These are phyloP conservation scores for Chrysanthemum lavandulifolium DNA, from an alignment of 129 eudicot genomes.

Conservation along the genomic window DNA sequence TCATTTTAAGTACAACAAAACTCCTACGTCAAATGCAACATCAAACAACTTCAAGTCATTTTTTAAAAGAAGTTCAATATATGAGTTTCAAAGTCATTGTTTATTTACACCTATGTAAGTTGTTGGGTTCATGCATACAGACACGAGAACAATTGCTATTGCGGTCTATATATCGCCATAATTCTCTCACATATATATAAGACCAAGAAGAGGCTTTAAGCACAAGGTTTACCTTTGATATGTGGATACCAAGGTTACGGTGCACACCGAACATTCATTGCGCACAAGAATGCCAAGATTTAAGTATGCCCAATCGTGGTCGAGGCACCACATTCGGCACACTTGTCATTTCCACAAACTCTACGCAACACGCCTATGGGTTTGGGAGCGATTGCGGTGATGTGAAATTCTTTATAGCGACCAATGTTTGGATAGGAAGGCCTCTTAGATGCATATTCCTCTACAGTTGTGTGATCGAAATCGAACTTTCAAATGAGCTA, in stretches of 20 bases:
- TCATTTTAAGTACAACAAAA: no score
- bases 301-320: constrained; percentile 95
- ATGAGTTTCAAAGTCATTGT: no score
- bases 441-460: constrained; percentile 75
- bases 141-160: no score
- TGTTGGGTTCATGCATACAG: no score
- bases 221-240: constrained; percentile 63
- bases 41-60: no score
- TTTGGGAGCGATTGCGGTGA: constrained; percentile 63
- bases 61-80: no score
- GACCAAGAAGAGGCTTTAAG: no score
- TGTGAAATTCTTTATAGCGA: constrained; percentile 74
- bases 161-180: no score
- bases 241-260: constrained; percentile 94
- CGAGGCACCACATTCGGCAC: constrained; percentile 96
- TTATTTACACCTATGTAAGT: no score
- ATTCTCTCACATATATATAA: no score
- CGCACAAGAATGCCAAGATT: constrained; percentile 87
- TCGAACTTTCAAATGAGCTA: constrained; percentile 96
- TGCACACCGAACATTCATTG: constrained; percentile 97
- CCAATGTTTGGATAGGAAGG: constrained; percentile 59
- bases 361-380: constrained; percentile 70
- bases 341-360: constrained; percentile 80
- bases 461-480: constrained; percentile 74
- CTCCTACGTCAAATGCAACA: no score